Evolutionary conservation across 352 stramenopile species (phyloP).

Genomic region (Pythium volutum): DNA sequence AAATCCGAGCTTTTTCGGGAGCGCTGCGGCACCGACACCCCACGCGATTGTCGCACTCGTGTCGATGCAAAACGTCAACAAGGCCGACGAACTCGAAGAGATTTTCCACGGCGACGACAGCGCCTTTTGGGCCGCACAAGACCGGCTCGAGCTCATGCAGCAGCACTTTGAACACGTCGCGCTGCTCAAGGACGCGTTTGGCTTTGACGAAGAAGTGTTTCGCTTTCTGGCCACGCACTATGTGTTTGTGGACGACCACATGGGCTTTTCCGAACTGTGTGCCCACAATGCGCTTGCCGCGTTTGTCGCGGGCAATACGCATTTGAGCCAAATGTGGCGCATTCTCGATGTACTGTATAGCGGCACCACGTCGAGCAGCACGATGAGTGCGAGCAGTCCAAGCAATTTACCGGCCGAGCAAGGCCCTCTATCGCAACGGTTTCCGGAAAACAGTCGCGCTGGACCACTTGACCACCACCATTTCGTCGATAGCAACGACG

Average conservation of each 20-base stretch:
- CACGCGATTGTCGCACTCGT: constrained; percentile 67
- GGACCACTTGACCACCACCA: constrained; percentile 16
- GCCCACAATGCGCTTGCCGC: constrained; percentile 79
- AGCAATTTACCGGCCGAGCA: constrained; percentile 11
- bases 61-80: constrained; percentile 74
- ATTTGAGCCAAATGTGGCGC: constrained; percentile 85
- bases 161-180: constrained; percentile 61
- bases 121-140: constrained; percentile 50
- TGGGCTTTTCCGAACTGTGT: constrained; percentile 73
- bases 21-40: constrained; percentile 41
- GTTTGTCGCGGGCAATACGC: constrained; percentile 66
- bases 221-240: constrained; percentile 82
- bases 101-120: constrained; percentile 67
- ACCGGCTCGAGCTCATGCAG: constrained; percentile 57
- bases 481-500: constrained; percentile 4
- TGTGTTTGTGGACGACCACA: constrained; percentile 29
- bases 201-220: constrained; percentile 85
- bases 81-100: constrained; percentile 53
- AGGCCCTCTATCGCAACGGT: not conserved
- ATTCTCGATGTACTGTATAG: constrained; percentile 77
- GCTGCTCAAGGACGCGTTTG: constrained; percentile 78
- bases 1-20: constrained; percentile 24
- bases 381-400: not conserved
- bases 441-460: constrained; percentile 18
- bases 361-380: constrained; percentile 23